phyloP scores from a whole-genome alignment of 495 filamentous ascomycete genomes.

The Hypoxylon crocopeplum region DNA sequence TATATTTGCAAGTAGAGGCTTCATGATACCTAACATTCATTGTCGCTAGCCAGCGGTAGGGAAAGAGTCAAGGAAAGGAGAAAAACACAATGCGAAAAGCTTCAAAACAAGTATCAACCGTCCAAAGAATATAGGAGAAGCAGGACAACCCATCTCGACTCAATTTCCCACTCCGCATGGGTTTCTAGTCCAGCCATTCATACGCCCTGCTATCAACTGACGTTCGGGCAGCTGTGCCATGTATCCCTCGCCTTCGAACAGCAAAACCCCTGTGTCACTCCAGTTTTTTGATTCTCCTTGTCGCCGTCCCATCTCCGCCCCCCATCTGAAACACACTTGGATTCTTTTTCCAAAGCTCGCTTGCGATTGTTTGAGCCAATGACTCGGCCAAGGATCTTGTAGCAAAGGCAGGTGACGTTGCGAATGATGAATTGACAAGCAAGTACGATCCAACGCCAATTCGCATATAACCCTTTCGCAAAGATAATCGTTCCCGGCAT shows the following conservation, averaged over 20 bases:
- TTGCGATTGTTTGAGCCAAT: conserved; percentile 5
- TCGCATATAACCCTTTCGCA: conserved; percentile 28
- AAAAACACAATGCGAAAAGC: conserved; percentile 36
- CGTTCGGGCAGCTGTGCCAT: conserved; percentile 15
- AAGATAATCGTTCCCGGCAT: conserved; percentile 30
- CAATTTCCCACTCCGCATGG: conserved; percentile 29
- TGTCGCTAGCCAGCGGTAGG: conserved; percentile 34
- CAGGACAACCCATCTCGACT: conserved; percentile 29
- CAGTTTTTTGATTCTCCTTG: conserved; percentile 27
- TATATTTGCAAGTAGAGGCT: conserved; percentile 36
- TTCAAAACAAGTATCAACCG: conserved; percentile 31
- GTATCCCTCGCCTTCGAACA: conserved; percentile 21
- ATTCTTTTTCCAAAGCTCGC: conserved; percentile 25
- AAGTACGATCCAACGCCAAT: conserved; percentile 42
- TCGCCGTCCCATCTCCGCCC: conserved; percentile 15
- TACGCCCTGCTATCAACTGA: conserved; percentile 30
- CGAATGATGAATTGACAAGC: conserved; percentile 23
- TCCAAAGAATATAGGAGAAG: conserved; percentile 34
- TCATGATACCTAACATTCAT: conserved; percentile 36
- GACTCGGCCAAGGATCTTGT: conserved; percentile 20
- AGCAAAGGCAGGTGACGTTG: conserved; percentile 27
- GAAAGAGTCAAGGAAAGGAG: conserved; percentile 31
- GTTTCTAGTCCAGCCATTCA: conserved; percentile 20
- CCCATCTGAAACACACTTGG: conserved; percentile 18
- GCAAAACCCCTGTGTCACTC: conserved; percentile 21